phyloP scores from a whole-genome alignment of 371 early-diverging fungal genomes.

The Syncephalastrum contaminatum region DNA sequence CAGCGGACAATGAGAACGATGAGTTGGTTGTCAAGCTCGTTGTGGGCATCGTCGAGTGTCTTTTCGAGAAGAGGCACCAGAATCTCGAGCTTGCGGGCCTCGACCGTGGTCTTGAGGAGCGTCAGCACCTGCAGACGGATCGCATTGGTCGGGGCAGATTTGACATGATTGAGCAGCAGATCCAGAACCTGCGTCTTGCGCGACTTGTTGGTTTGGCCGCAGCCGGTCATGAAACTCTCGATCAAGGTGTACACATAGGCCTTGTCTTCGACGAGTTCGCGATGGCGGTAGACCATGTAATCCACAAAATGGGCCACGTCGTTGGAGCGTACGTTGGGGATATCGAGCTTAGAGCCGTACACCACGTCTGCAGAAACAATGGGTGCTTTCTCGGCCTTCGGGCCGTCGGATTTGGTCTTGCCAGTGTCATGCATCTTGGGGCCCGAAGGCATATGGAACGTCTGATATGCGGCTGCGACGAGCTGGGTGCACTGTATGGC shows the following conservation, averaged over 20 bases:
- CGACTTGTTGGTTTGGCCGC: slow-evolving; percentile 29
- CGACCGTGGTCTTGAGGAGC: slow-evolving; percentile 53
- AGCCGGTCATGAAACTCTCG: slow-evolving; percentile 27
- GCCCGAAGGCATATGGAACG: slow-evolving; percentile 25
- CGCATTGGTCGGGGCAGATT: slow-evolving; percentile 42
- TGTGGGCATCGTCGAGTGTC: slow-evolving; percentile 24
- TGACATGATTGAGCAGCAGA: slow-evolving; percentile 71
- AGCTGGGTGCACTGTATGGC: slow-evolving; percentile 56
- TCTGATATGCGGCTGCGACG: slow-evolving; percentile 43
- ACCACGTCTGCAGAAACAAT: slow-evolving; percentile 48
- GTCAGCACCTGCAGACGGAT: slow-evolving; percentile 56
- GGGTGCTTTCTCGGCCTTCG: slow-evolving; percentile 32
- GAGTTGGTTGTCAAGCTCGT: slow-evolving; percentile 35
- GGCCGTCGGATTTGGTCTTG: not conserved
- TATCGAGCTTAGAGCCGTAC: slow-evolving; percentile 27
- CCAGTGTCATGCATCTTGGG: slow-evolving; percentile 41
- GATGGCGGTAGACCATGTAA: slow-evolving; percentile 36
- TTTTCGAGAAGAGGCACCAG: slow-evolving; percentile 65
- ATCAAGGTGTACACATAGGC: slow-evolving; percentile 24
- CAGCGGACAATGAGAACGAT: slow-evolving; percentile 59
- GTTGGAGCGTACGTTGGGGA: slow-evolving; percentile 55
- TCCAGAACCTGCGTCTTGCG: slow-evolving; percentile 44
- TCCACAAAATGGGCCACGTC: slow-evolving; percentile 54
- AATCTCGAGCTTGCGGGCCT: slow-evolving; percentile 61
- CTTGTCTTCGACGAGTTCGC: slow-evolving; percentile 38